Evolutionary conservation across 805 yeast genomes (phyloP).

Genomic region (Barnettozyma salicaria): DNA sequence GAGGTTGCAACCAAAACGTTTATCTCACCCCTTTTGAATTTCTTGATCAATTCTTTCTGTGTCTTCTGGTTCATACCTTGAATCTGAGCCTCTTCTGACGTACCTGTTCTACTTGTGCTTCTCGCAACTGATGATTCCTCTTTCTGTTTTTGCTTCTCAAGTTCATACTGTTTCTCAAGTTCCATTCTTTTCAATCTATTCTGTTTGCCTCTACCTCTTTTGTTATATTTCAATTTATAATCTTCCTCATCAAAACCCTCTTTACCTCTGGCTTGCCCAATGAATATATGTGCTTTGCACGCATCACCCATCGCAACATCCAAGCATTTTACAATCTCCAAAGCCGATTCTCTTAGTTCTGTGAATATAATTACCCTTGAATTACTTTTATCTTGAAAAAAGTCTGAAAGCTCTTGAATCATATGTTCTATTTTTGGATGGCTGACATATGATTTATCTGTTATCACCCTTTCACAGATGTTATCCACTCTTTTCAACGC

Average conservation of each 20-base stretch:
- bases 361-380: constrained; percentile 85
- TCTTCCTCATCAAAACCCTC: constrained; percentile 59
- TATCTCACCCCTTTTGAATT: constrained; percentile 65
- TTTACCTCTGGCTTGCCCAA: constrained; percentile 82
- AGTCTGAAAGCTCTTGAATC: constrained; percentile 49
- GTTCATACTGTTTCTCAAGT: constrained; percentile 26
- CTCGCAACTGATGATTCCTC: constrained; percentile 31
- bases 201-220: constrained; percentile 38
- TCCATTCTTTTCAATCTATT: constrained; percentile 30
- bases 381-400: constrained; percentile 41
- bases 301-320: constrained; percentile 36
- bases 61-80: constrained; percentile 88
- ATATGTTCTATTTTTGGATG: constrained; percentile 71
- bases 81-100: constrained; percentile 70
- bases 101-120: constrained; percentile 40
- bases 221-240: constrained; percentile 37
- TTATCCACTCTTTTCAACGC: constrained; percentile 39
- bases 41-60: constrained; percentile 71
- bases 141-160: constrained; percentile 28
- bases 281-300: constrained; percentile 74
- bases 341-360: constrained; percentile 83
- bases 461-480: constrained; percentile 39
- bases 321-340: constrained; percentile 68
- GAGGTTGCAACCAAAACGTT: constrained; percentile 92
- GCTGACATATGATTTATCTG: constrained; percentile 37